Evolutionary conservation across 176 grass and related monocot species (phyloP), one percentile per base, ranked within the genome.

Genomic region (Lolium multiflorum): DNA sequence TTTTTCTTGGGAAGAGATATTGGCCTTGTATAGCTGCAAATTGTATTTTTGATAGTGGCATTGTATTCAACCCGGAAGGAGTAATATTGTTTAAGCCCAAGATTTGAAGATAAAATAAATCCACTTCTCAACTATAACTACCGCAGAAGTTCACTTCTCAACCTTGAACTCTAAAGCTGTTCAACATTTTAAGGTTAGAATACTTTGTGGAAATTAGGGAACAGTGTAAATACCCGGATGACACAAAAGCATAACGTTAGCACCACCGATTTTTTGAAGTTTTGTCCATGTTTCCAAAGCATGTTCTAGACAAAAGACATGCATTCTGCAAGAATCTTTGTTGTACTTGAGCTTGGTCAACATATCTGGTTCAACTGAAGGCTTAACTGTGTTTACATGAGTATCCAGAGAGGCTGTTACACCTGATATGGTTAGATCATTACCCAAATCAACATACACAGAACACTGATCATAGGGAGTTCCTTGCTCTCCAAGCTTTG

Each of bases 231-330:
- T 80, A 99, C 97, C 97, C 77, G 94, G 92, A 96, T 99, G 94
- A 24, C 97, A 99, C 67, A 99, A 75, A 80, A 99, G 89, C 90
- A 96, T 96, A 88, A 99, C 86, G 83, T 99, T 80, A 77, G 90
- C 92, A 72, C 97, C 97, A 70, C 97, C 97, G 50, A 96, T 90
- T 75, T 81, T 80, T 83, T 94, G 84, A 77, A 99, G 92, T 84
- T 90, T 87, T 82, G 86, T 94, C 89, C 92, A 95, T 80, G 91
- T 93, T 77, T 96, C 94, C 84, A 91, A 87, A 88, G 94, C 94
- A 88, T 99, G 97, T 88, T 99, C 97, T 73, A 99, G 92, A 96
- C 97, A 99, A 89, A 99, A 99, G 37, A 96, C 94, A 88, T 99
- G 97, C 90, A 94, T 99, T 81, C 92, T 88, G 54, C 94, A 99